Base-by-base conservation (phyloP, 495 filamentous ascomycete species). In the Acidiella bohemica region DNA sequence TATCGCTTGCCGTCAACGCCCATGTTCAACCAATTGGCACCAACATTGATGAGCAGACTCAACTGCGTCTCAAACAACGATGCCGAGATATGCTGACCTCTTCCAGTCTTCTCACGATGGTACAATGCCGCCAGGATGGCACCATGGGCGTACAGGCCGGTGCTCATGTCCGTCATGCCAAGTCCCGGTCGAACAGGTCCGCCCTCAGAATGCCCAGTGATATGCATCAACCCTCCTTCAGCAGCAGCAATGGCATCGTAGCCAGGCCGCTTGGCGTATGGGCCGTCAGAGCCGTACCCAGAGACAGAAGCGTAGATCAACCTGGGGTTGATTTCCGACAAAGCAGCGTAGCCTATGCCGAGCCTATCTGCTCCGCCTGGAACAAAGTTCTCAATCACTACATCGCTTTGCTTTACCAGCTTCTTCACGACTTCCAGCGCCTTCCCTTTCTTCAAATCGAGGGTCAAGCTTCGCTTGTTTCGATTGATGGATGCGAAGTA, bases 141-240 rank as follows among this genome's bases (percentile, higher is more conserved):
- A 13, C 55, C 55, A 24, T 56, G 53, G 12, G 51, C 51, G 40
- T 59, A 61, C 41, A 61, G 44, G 2, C 58, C 58, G 27, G 58
- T 59, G 5, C 41, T 47, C 47, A 61, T 49, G 42, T 61, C 58
- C 14, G 53, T 59, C 36, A 61, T 53, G 17, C 53, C 58, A 7
- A 59, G 41, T 0, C 58, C 58, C 0, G 55, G 50, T n/a, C 55
- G 46, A 0, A 59, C 54, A 7, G 58, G 58, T 4, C 48, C 51
- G 0, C 53, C 54, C 12, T 53, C 53, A 22, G 53, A 42, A 30
- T 57, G 50, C 5, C 58, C 58, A 0, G 58, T 59, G 33, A 61
- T 54, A 27, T 61, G 56, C 56, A 61, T 58, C 3, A 61, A 47
- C 2, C 58, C 58, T 26, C 49, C 55, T 37, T 61, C 58, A 9